A percentile compares a stretch with the other conserved stretches of the same genome.
Evolutionary conservation across 768 basidiomycete species (phyloP).

Genomic region (Trametes cingulata): DNA sequence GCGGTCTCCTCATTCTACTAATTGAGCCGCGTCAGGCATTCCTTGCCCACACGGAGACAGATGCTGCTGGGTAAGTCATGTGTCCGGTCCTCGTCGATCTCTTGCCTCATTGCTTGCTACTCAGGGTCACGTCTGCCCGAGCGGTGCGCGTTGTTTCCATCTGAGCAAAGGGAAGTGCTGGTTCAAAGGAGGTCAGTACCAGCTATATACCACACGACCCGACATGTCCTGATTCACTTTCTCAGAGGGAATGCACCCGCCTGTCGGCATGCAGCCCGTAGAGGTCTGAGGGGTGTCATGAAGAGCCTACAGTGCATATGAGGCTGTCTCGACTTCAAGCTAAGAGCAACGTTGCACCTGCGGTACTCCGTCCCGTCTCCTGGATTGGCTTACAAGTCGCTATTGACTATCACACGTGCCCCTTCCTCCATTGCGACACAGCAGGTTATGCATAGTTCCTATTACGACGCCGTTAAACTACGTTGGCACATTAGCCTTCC

Average conservation of each 20-base stretch:
- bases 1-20: neutral
- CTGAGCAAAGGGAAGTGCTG: slow-evolving; percentile 81
- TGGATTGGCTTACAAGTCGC: too few species aligned
- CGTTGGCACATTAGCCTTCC: too few species aligned
- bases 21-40: slow-evolving; percentile 46
- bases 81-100: neutral
- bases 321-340: too few species aligned
- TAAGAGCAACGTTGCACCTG: too few species aligned
- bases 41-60: slow-evolving; percentile 73
- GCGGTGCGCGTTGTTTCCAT: slow-evolving; percentile 57
- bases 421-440: too few species aligned
- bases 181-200: slow-evolving; percentile 70
- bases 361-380: too few species aligned
- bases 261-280: neutral
- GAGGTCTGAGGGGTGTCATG: neutral
- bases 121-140: slow-evolving; percentile 73
- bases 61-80: slow-evolving; percentile 62
- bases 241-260: slow-evolving; percentile 44
- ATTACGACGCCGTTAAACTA: too few species aligned
- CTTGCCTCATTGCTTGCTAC: neutral
- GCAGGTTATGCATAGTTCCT: too few species aligned
- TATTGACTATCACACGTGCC: too few species aligned
- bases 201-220: neutral
- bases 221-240: neutral
- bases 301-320: neutral